Evolutionary conservation across 306 rosid species (phyloP).

Genomic region (Fragaria vesca): DNA sequence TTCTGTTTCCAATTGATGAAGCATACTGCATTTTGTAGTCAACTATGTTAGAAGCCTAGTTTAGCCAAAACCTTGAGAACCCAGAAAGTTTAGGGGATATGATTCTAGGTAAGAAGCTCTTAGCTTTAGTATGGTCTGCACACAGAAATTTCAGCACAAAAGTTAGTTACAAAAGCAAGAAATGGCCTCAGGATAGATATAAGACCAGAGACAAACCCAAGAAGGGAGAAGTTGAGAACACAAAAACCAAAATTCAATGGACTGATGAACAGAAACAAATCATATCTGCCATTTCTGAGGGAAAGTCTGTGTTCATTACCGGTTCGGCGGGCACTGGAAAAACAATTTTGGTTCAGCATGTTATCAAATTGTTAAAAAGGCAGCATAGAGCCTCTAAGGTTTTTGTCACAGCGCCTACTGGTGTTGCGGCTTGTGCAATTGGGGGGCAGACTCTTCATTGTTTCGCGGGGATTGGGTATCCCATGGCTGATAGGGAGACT

Average conservation of each 20-base stretch:
- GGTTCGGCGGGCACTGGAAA: slow-evolving; percentile 62
- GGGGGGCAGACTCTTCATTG: slow-evolving; percentile 58
- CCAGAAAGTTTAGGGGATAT: slow-evolving; percentile 10
- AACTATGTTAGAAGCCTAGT: too few species aligned
- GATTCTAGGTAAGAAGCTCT: slow-evolving; percentile 17
- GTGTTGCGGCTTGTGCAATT: slow-evolving; percentile 53
- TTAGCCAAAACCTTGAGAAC: not conserved
- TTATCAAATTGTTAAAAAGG: slow-evolving; percentile 31
- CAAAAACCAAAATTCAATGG: slow-evolving; percentile 33
- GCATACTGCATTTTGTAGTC: not conserved
- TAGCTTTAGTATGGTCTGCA: slow-evolving; percentile 16
- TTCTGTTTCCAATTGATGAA: not conserved
- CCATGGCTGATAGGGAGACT: slow-evolving; percentile 1
- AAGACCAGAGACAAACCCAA: not conserved
- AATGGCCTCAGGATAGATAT: not conserved
- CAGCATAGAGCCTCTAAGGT: slow-evolving; percentile 38
- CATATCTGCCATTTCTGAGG: slow-evolving; percentile 33
- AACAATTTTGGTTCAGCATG: slow-evolving; percentile 35
- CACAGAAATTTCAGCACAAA: slow-evolving; percentile 35
- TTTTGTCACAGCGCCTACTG: slow-evolving; percentile 50
- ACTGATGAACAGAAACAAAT: slow-evolving; percentile 42
- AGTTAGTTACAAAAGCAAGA: not conserved
- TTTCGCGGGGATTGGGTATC: slow-evolving; percentile 34
- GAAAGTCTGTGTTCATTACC: slow-evolving; percentile 48
- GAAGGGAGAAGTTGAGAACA: slow-evolving; percentile 9